Base-by-base conservation (phyloP, 1,139 yeast genomes). In the Zygoascus hellenicus region DNA sequence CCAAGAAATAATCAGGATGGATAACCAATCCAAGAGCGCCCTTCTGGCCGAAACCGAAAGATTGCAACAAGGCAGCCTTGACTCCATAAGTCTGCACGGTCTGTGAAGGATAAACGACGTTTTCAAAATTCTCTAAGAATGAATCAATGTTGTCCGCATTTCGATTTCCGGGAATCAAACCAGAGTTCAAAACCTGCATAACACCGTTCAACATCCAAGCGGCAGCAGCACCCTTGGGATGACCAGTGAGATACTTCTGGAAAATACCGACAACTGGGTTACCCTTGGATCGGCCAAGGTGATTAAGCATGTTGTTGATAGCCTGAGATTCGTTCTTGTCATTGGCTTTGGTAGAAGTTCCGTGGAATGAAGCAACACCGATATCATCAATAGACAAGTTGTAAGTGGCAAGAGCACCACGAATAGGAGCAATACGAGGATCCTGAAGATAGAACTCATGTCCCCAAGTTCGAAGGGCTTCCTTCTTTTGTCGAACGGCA, bases 131-230 rank as follows among this genome's bases (percentile, higher is more conserved):
- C 72, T 88, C 88, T 68, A 92, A 76, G 35, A 75, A 67, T 63
- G 81, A 75, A 70, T 92, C 99, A 62, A 92, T 81, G 67, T 94
- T 92, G 71, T 92, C 99, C 51, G 98, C 98, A 65, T 94, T 94
- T 71, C 97, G 82, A 78, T 92, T 92, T 70, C 99, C 99, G 58
- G 99, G 99, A 61, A 92, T 96, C 62, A 90, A 66, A 71, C 98
- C 98, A 62, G 87, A 69, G 72, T 87, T 84, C 68, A 92, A 76
- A 58, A 90, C 83, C 76, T 92, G 99, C 59, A 92, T 75, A 53
- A 90, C 96, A 72, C 99, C 99, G 70, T 92, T 94, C 78, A 92
- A 76, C 98, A 94, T 92, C 98, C 98, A 92, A 54, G 99, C 97
- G 78, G 97, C 98, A 50, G 99, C 99, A 60, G 98, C 98, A 80